Conservation (phyloP, 192 early-diverging fungal genomes). For the Coemansia sp. region DNA sequence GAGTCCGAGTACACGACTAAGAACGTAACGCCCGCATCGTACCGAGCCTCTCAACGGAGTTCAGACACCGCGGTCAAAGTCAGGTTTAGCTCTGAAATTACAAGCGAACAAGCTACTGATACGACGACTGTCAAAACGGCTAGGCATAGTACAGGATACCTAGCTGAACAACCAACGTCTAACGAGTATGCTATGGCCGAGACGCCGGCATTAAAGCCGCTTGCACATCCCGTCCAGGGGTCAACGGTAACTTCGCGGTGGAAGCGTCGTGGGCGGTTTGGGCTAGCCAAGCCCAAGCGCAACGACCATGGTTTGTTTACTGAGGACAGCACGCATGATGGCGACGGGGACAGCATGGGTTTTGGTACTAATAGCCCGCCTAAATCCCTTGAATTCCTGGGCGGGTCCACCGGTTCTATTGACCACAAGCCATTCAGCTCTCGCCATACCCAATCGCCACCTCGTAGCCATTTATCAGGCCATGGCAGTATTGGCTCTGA, state of each 20-base stretch:
- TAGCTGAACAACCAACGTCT: background rate
- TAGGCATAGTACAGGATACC: background rate
- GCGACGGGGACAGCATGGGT: conserved; percentile 9
- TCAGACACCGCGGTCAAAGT: conserved; percentile 12
- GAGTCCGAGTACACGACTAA: background rate
- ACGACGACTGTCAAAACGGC: background rate
- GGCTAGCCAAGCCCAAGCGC: conserved; percentile 50
- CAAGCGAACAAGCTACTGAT: background rate
- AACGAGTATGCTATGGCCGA: conserved; percentile 9
- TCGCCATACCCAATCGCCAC: conserved; percentile 23
- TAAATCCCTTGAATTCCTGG: conserved; percentile 27
- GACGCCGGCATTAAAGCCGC: conserved; percentile 52
- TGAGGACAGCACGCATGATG: conserved; percentile 21
- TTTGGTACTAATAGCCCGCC: conserved; percentile 21
- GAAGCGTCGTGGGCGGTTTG: conserved; percentile 46
- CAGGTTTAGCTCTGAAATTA: conserved; percentile 9
- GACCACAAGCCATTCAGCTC: conserved; percentile 17
- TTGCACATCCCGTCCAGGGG: conserved; percentile 29
- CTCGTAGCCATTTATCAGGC: conserved; percentile 10
- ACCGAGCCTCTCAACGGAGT: conserved; percentile 16
- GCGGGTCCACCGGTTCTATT: conserved; percentile 15
- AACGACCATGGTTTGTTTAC: conserved; percentile 11
- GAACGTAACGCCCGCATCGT: conserved; percentile 14
- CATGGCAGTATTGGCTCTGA: conserved; percentile 26
- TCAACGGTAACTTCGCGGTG: conserved; percentile 46